Percentiles rank a stretch among this genome's conserved stretches.
Evolutionary conservation across 1,284 basidiomycete species (phyloP).

Genomic region (Ustilago xerochloae): DNA sequence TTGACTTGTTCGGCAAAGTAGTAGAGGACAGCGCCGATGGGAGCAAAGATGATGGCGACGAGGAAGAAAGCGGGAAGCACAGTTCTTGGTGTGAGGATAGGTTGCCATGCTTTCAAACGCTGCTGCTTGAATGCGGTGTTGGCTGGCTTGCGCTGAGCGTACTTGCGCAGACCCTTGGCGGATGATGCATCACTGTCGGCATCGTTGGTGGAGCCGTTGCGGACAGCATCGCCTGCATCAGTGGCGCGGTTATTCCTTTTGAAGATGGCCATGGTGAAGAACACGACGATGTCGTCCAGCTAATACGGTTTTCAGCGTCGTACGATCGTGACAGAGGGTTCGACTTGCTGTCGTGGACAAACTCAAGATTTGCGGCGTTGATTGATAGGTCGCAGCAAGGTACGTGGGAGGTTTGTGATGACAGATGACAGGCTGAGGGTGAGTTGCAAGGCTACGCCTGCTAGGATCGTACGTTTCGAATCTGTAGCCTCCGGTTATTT

Average conservation of each 20-base stretch:
- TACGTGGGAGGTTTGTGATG: too few species aligned
- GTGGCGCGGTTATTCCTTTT: slow-evolving; percentile 44
- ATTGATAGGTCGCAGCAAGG: too few species aligned
- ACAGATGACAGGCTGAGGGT: too few species aligned
- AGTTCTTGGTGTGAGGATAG: slow-evolving; percentile 95
- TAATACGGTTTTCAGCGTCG: too few species aligned
- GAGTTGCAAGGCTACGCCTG: too few species aligned
- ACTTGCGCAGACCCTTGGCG: slow-evolving; percentile 55
- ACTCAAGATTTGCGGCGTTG: too few species aligned
- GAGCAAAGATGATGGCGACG: slow-evolving; percentile 92
- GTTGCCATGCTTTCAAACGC: slow-evolving; percentile 99
- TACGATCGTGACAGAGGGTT: too few species aligned
- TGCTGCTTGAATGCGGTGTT: slow-evolving; percentile 99
- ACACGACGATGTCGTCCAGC: neutral
- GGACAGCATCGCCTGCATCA: slow-evolving; percentile 35
- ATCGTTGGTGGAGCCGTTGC: slow-evolving; percentile 39
- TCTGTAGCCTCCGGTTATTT: too few species aligned
- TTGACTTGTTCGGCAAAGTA: slow-evolving; percentile 76
- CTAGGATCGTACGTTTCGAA: too few species aligned
- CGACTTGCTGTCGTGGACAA: neutral
- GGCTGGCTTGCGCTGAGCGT: slow-evolving; percentile 62
- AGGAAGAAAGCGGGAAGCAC: slow-evolving; percentile 96
- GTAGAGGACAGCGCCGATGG: slow-evolving; percentile 84
- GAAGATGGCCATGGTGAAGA: slow-evolving; percentile 48
- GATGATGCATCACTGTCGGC: slow-evolving; percentile 42